Conservation (phyloP, 2,329 filamentous ascomycete genomes). For the Fusarium aywerte region DNA sequence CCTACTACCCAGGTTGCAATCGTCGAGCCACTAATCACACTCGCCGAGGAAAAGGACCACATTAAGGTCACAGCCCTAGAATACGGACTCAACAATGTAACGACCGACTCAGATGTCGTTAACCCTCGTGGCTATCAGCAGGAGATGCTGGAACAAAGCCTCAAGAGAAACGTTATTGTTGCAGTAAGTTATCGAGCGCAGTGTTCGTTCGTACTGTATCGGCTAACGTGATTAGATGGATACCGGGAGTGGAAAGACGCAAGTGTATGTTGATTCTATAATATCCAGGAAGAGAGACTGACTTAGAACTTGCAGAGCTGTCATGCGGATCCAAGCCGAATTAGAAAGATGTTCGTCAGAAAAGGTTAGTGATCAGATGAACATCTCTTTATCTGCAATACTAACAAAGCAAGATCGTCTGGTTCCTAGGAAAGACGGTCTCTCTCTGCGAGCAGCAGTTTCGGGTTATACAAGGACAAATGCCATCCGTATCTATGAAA, state of each 20-base stretch:
- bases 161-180: conserved; percentile 76
- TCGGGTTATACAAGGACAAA: conserved; percentile 67
- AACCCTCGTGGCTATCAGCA: conserved; percentile 72
- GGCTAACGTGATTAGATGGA: conserved; percentile 70
- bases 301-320: conserved; percentile 61
- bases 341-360: conserved; percentile 63
- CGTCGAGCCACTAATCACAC: conserved; percentile 25
- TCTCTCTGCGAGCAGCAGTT: conserved; percentile 74
- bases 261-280: conserved; percentile 65
- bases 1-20: conserved; percentile 8
- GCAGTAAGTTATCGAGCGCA: conserved; percentile 60
- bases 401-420: conserved; percentile 63
- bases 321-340: conserved; percentile 74
- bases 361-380: conserved; percentile 67
- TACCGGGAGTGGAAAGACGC: conserved; percentile 82
- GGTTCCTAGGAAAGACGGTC: conserved; percentile 80
- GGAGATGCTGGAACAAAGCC: conserved; percentile 79
- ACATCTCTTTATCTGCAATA: neutral
- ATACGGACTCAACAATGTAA: neutral
- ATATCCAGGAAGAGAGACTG: conserved; percentile 20
- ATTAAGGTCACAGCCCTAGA: neutral
- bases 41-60: neutral
- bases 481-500: conserved; percentile 68
- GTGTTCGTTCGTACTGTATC: neutral
- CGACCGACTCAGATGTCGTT: conserved; percentile 47